Percentiles rank a stretch among this genome's conserved stretches.
Conservation (phyloP, 116 monocot genomes). For the Thalassia testudinum region DNA sequence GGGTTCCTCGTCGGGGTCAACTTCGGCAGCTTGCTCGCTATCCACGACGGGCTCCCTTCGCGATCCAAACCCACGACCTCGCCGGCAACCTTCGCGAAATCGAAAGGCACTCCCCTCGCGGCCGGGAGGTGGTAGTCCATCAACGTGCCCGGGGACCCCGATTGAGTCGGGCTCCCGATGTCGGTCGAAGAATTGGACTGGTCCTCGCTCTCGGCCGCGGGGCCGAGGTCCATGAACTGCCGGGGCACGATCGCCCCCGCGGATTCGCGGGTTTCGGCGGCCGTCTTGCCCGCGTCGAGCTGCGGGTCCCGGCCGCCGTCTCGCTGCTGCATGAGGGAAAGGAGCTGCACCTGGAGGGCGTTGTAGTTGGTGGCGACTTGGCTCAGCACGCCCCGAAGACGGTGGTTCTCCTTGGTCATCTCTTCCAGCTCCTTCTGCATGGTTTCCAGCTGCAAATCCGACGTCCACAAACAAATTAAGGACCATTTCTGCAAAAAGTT, state of each 20-base stretch:
- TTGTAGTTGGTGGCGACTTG: slow-evolving; percentile 56
- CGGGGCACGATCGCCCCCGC: not conserved
- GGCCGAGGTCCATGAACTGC: slow-evolving; percentile 56
- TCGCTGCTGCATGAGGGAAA: slow-evolving; percentile 40
- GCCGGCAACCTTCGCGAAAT: not conserved
- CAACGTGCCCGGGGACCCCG: slow-evolving; percentile 11
- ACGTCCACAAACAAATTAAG: too few relatives aligned
- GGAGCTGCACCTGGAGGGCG: slow-evolving; percentile 49
- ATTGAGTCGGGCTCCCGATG: slow-evolving; percentile 13
- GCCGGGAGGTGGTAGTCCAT: slow-evolving; percentile 3
- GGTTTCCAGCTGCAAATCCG: slow-evolving; percentile 20
- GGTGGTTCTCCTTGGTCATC: slow-evolving; percentile 70
- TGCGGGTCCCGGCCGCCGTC: slow-evolving; percentile 3
- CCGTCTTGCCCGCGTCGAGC: not conserved
- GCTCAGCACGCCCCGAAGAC: slow-evolving; percentile 34
- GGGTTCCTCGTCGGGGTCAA: not conserved
- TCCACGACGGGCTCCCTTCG: slow-evolving; percentile 14
- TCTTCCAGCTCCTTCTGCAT: slow-evolving; percentile 40
- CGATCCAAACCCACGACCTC: slow-evolving; percentile 13
- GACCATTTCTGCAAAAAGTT: not conserved
- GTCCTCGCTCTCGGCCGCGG: slow-evolving; percentile 13
- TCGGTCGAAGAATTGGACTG: slow-evolving; percentile 43
- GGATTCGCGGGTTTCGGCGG: not conserved
- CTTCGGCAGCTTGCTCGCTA: slow-evolving; percentile 12
- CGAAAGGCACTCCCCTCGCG: not conserved